Percentiles rank a stretch among this genome's conserved stretches.
Conservation (phyloP, 2,329 filamentous ascomycete genomes). For the Hypocreales sp. region DNA sequence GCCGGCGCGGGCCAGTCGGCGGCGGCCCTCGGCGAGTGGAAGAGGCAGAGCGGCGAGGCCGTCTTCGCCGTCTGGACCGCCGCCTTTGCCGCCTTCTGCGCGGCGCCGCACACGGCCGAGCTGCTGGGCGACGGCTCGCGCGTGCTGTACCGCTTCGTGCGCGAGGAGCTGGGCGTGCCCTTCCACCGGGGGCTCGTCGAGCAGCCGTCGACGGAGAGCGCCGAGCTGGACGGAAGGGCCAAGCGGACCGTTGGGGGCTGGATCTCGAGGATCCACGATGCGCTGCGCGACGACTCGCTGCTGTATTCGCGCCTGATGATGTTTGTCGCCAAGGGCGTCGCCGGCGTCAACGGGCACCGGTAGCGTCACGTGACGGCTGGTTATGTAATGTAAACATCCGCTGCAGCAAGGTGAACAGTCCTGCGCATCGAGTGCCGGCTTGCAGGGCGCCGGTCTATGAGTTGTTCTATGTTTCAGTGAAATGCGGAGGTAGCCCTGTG, state of each 20-base stretch:
- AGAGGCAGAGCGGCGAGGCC: neutral
- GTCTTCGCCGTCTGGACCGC: neutral
- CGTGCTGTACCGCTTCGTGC: neutral
- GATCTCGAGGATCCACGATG: neutral
- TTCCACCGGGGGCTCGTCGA: neutral
- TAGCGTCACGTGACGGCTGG: too few species aligned
- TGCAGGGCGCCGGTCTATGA: too few species aligned
- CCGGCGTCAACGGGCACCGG: too few species aligned
- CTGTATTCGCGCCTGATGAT: neutral
- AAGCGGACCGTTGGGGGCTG: neutral
- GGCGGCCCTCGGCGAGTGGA: too few species aligned
- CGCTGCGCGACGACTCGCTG: neutral
- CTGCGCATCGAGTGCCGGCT: too few species aligned
- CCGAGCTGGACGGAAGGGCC: neutral
- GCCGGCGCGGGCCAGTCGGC: too few species aligned
- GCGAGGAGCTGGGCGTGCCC: neutral
- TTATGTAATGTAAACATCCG: neutral
- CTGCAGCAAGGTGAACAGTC: neutral
- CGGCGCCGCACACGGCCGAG: too few species aligned
- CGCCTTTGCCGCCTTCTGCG: neutral
- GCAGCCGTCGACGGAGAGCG: too few species aligned
- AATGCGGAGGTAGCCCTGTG: too few species aligned
- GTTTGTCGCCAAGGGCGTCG: neutral
- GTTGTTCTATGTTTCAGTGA: too few species aligned
- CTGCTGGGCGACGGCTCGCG: too few species aligned